These are phyloP conservation scores for Lyophyllum atratum DNA, from an alignment of 768 basidiomycete genomes.

Conservation along the genomic window DNA sequence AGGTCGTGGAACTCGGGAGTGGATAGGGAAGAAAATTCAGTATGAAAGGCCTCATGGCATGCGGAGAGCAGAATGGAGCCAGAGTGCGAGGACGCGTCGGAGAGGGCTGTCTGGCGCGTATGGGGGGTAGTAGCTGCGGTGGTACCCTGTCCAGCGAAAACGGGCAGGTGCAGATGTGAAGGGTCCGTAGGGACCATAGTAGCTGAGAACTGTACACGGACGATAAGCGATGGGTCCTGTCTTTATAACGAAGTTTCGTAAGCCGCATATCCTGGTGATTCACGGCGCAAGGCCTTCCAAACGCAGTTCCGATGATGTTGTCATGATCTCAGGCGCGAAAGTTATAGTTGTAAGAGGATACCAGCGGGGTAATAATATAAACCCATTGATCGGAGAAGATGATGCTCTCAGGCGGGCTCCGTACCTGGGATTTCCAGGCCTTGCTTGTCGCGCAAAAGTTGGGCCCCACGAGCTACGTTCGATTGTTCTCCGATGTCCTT, in stretches of 20 bases:
- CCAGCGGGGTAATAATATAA: conserved; percentile 16
- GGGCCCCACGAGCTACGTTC: background rate
- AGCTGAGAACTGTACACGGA: conserved; percentile 2
- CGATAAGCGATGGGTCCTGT: conserved; percentile 4
- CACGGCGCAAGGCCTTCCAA: conserved; percentile 15
- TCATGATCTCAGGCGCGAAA: conserved; percentile 15
- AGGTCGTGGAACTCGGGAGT: conserved; percentile 30
- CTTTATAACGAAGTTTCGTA: conserved; percentile 19
- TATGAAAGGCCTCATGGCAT: conserved; percentile 50
- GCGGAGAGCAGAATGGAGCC: conserved; percentile 49
- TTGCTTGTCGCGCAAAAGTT: background rate
- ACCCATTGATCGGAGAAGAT: conserved; percentile 12
- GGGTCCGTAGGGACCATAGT: conserved; percentile 9
- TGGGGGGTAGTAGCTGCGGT: conserved; percentile 29
- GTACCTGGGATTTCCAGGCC: conserved; percentile 20
- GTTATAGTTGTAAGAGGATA: conserved; percentile 17
- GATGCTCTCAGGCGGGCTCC: conserved; percentile 16
- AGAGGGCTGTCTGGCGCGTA: conserved; percentile 38
- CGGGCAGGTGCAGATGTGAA: conserved; percentile 37
- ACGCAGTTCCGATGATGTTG: conserved; percentile 17
- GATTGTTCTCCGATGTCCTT: background rate
- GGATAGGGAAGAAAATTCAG: conserved; percentile 51
- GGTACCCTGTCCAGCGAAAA: conserved; percentile 62
- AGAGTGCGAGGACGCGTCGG: conserved; percentile 40
- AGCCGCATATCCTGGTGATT: conserved; percentile 17